Evolutionary conservation across 768 basidiomycete genomes (phyloP), one percentile per base, ranked within the genome.

Genomic region (Chalciporus chontae): DNA sequence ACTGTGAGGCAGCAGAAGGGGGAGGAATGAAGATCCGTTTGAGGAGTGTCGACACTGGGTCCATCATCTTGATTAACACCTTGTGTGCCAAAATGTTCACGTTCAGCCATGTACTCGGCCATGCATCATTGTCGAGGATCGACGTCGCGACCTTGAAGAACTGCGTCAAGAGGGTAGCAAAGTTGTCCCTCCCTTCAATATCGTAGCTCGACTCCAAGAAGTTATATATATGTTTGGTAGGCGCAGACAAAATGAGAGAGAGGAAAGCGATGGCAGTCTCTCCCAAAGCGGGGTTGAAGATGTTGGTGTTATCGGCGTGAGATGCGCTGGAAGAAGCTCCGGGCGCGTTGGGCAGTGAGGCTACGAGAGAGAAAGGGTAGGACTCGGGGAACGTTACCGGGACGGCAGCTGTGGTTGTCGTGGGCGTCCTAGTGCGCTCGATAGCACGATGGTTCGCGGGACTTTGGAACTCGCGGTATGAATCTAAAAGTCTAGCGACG

Each of bases 321-420:
- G 70, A 68, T n/a, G 68, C 60, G 48, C 67, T 73, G 47, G 71
- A 70, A 15, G 73, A 69, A 43, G 70, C 74, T 14, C 73, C 71
- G 34, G 73, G 72, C 24, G 72, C 60, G 48, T 81, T 82, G 3
- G 90, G 87, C 19, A 85, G 68, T 27, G 82, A 75, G 0, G 87
- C 75, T 21, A 91, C 60, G 17, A 98, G 75, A 6, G 91, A 85
- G 67, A 96, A 94, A 0, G 95, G 95, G 65, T 97, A 94, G 0
- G 94, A 87, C 55, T 93, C 88, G 0, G 95, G 95, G 70, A 97
- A 97, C 1, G 89, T 87, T 39, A 90, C 83, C 0, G 93, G 94
- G 2, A 78, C 64, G 2, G 73, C 63, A 18, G 83, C 70, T 42
- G 83, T 80, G 23, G 75, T 69, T 3, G 85, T 83, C 2, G 80